Percentiles rank a stretch among this genome's conserved stretches.
These are phyloP conservation scores for Pachyrhizus erosus DNA, from an alignment of 306 rosid genomes.

Conservation along the genomic window DNA sequence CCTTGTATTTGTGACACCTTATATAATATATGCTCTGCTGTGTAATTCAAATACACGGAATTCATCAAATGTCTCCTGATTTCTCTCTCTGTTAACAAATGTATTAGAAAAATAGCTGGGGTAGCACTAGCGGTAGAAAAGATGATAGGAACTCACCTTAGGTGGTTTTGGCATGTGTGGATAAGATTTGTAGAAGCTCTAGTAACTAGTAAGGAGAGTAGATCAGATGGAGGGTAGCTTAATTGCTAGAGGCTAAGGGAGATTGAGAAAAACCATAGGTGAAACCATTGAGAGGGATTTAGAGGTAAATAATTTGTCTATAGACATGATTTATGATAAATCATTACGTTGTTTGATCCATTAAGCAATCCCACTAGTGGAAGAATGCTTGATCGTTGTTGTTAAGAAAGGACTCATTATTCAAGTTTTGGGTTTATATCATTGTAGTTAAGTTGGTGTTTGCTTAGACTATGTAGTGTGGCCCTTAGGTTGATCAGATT, in stretches of 20 bases:
- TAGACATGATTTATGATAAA: too few species aligned
- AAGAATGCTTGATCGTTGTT: too few species aligned
- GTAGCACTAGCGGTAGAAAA: background rate
- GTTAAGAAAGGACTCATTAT: too few species aligned
- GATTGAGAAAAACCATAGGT: background rate
- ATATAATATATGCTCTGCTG: background rate
- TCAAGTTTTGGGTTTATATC: too few species aligned
- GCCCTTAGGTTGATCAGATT: constrained; percentile 5
- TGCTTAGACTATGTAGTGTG: background rate
- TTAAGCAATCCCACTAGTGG: too few species aligned
- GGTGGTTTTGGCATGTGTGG: background rate
- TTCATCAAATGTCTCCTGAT: too few species aligned
- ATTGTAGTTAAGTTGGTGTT: too few species aligned
- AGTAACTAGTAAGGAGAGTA: background rate
- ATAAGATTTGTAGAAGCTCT: background rate
- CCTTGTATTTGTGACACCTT: background rate
- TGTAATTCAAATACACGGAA: too few species aligned
- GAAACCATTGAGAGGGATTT: too few species aligned
- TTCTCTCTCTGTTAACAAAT: too few species aligned
- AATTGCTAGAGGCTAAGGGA: background rate
- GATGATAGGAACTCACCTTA: background rate
- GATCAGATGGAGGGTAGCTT: background rate
- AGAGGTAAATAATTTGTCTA: too few species aligned
- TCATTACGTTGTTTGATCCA: too few species aligned
- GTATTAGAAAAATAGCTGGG: background rate